Evolutionary conservation across 2,329 filamentous ascomycete genomes (phyloP).

Genomic region (Ciborinia camelliae): DNA sequence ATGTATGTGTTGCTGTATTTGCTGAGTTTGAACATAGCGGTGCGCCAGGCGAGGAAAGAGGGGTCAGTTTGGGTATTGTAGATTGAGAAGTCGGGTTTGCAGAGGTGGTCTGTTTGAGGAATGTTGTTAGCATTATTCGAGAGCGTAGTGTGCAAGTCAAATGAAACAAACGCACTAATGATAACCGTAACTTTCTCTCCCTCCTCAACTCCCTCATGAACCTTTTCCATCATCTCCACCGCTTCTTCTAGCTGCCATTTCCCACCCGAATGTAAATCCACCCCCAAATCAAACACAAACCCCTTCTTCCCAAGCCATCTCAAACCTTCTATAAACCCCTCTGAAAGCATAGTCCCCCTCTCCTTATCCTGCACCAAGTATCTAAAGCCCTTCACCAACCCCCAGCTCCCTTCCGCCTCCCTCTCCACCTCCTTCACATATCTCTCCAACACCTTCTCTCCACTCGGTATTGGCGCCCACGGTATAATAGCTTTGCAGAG

Average conservation of each 20-base stretch:
- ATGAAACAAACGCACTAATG: slow-evolving; percentile 33
- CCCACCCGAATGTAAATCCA: slow-evolving; percentile 77
- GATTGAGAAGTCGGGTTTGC: slow-evolving; percentile 76
- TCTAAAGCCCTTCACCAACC: slow-evolving; percentile 71
- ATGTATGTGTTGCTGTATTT: slow-evolving; percentile 68
- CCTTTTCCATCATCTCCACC: slow-evolving; percentile 64
- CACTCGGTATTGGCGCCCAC: slow-evolving; percentile 79
- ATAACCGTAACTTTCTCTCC: slow-evolving; percentile 49
- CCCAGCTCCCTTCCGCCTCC: slow-evolving; percentile 59
- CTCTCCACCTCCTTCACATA: slow-evolving; percentile 64
- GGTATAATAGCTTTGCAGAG: slow-evolving; percentile 70
- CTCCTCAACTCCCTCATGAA: slow-evolving; percentile 59
- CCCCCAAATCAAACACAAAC: slow-evolving; percentile 76
- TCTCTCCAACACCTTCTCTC: slow-evolving; percentile 53
- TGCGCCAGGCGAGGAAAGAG: slow-evolving; percentile 64
- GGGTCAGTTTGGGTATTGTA: slow-evolving; percentile 47
- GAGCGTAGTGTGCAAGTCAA: background rate
- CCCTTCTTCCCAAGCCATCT: slow-evolving; percentile 61
- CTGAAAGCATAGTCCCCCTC: slow-evolving; percentile 58
- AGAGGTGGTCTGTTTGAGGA: slow-evolving; percentile 67
- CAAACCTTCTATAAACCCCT: slow-evolving; percentile 62
- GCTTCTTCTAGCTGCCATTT: slow-evolving; percentile 69
- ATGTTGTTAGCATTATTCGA: slow-evolving; percentile 1
- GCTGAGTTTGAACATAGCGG: slow-evolving; percentile 64
- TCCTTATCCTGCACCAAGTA: slow-evolving; percentile 80